Conservation (phyloP, 208 protist genomes). For the Acanthamoeba sp. region DNA sequence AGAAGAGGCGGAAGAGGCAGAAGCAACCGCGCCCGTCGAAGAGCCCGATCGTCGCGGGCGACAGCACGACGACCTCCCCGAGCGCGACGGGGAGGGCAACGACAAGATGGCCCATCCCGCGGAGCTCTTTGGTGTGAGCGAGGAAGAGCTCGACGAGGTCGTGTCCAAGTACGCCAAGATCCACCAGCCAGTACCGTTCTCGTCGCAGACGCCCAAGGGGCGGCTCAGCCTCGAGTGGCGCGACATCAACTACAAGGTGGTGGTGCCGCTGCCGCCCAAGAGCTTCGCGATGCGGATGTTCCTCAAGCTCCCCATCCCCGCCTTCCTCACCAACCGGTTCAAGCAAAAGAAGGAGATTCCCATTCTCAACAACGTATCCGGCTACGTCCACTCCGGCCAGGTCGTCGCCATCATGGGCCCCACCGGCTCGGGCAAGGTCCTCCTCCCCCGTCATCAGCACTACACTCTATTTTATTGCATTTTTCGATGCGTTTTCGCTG, state of each 20-base stretch:
- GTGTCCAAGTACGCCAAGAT: slow-evolving; percentile 36
- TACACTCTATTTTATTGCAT: background rate
- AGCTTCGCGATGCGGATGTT: background rate
- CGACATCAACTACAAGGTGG: slow-evolving; percentile 44
- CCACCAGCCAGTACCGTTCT: slow-evolving; percentile 12
- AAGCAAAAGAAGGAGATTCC: slow-evolving; percentile 38
- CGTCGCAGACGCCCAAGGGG: slow-evolving; percentile 2
- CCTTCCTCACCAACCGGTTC: background rate
- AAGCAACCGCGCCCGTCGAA: background rate
- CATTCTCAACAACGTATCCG: slow-evolving; percentile 70
- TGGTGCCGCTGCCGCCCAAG: slow-evolving; percentile 29
- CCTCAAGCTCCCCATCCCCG: slow-evolving; percentile 63
- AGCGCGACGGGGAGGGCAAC: background rate
- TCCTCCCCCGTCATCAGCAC: background rate
- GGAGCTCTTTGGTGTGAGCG: background rate
- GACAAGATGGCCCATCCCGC: background rate
- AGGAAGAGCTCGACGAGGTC: background rate
- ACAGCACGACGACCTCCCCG: background rate
- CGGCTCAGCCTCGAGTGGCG: slow-evolving; percentile 45
- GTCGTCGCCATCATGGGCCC: slow-evolving; percentile 80
- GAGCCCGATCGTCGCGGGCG: background rate
- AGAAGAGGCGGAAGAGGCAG: background rate
- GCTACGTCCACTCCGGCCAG: slow-evolving; percentile 38
- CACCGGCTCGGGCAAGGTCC: slow-evolving; percentile 41
- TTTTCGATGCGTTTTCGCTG: too few species aligned